These are phyloP conservation scores for Toxicodendron radicans DNA, from an alignment of 345 rosid genomes.

Conservation along the genomic window DNA sequence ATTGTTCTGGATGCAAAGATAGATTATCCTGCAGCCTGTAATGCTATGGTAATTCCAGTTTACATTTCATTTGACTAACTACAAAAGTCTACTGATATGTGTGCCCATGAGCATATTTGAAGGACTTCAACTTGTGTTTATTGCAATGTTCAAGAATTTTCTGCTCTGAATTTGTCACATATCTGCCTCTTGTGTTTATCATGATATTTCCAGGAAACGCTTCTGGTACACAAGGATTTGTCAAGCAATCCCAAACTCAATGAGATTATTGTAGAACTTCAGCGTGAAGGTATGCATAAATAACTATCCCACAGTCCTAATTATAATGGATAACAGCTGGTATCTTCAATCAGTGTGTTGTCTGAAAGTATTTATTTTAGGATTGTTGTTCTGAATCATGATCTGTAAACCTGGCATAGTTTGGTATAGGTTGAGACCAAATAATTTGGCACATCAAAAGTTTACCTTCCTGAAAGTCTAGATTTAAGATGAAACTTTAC, in stretches of 20 bases:
- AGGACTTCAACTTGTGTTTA: not conserved
- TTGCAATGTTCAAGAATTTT: not conserved
- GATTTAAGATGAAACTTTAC: slow-evolving; percentile 3
- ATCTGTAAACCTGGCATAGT: not conserved
- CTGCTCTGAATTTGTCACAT: not conserved
- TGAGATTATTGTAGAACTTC: slow-evolving; percentile 27
- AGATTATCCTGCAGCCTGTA: slow-evolving; percentile 98
- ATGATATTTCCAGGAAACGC: slow-evolving; percentile 31
- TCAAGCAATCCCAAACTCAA: slow-evolving; percentile 12
- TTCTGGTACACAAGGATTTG: slow-evolving; percentile 37
- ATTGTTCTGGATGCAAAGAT: slow-evolving; percentile 86
- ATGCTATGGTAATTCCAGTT: slow-evolving; percentile 72
- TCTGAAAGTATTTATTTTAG: not conserved
- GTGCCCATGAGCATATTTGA: not conserved
- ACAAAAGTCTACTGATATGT: slow-evolving; percentile 3
- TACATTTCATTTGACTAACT: not conserved
- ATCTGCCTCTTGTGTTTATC: not conserved
- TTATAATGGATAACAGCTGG: not conserved
- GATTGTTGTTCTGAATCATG: not conserved
- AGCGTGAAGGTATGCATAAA: slow-evolving; percentile 26
- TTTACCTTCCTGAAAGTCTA: not conserved
- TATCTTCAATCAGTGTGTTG: not conserved
- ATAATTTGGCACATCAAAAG: not conserved
- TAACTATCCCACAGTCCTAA: not conserved
- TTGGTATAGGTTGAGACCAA: not conserved